Conservation (phyloP, 192 early-diverging fungal genomes). For the Podila horticola region DNA sequence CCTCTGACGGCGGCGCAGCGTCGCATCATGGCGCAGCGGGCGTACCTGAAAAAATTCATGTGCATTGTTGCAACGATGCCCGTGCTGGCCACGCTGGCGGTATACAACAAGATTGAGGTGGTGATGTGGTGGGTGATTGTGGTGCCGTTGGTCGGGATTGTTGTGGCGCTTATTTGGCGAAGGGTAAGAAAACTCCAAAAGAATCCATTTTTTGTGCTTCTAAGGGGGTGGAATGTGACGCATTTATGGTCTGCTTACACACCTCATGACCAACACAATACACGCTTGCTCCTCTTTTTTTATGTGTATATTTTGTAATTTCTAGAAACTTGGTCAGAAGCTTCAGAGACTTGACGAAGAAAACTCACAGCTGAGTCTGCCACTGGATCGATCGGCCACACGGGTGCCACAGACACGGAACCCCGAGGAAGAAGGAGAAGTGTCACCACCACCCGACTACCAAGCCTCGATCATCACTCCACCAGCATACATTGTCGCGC, state of each 20-base stretch:
- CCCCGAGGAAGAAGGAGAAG: not conserved
- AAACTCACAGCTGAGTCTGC: not conserved
- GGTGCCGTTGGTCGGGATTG: slow-evolving; percentile 7
- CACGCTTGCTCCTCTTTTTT: not conserved
- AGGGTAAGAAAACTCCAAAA: slow-evolving; percentile 1
- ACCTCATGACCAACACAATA: not conserved
- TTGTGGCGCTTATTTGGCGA: slow-evolving; percentile 4
- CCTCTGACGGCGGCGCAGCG: not conserved
- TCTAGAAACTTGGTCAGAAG: slow-evolving; percentile 4
- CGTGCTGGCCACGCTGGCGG: slow-evolving; percentile 8
- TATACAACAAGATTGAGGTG: slow-evolving; percentile 19
- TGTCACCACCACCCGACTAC: slow-evolving; percentile 10
- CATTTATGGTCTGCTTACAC: not conserved
- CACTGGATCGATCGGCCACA: not conserved
- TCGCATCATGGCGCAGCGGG: not conserved
- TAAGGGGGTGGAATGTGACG: not conserved
- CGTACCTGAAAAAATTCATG: slow-evolving; percentile 14
- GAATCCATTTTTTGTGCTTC: not conserved
- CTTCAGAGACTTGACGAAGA: not conserved
- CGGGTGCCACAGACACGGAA: not conserved
- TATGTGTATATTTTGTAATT: not conserved
- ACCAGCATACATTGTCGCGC: slow-evolving; percentile 12
- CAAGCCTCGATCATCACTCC: slow-evolving; percentile 21
- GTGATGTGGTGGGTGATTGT: slow-evolving; percentile 22
- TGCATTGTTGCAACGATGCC: slow-evolving; percentile 11